Evolutionary conservation across 2,329 filamentous ascomycete genomes (phyloP), one percentile per base, ranked within the genome.

Genomic region (Neophaeococcomyces aloes): DNA sequence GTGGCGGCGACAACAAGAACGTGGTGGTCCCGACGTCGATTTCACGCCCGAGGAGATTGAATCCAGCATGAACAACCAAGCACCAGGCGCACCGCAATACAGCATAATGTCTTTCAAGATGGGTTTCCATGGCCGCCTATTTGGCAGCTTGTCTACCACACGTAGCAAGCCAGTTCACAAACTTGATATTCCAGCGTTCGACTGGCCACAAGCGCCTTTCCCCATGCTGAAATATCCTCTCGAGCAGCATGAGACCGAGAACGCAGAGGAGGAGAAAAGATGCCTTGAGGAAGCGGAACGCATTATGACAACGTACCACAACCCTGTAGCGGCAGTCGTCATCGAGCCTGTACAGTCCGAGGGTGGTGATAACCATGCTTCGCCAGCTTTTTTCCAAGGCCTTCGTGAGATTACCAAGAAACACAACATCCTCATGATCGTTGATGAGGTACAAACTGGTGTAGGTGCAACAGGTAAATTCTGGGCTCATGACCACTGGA

Each of bases 401-500:
- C 77, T 94, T 40, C 83, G 87, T 48, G 81, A 78, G 33, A 65
- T 94, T 49, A 94, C 87, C 30, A 75, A 77, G 61, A 81, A 79
- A 64, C 77, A 86, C 68, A 49, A 54, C 17, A 52, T 56, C n/a
- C 46, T 56, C 14, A 71, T 94, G 63, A 94, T 94, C 59, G 87
- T 93, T 51, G 87, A 94, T 62, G 87, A 94, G 68, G 87, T 94
- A 8, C 87, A 94, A 69, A 94, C 87, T 5, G 88, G 87, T 61
- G 81, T 94, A 19, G 88, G 88, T 56, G 86, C 88, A 30, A 94
- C 87, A 0, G 87, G 87, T 56, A 87, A 85, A 64, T 94, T 94
- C 78, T 94, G 87, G 87, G 87, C 88, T 7, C 88, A 94, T 70
- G 86, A 94, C 58, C 88, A 94, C 78, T 94, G 87, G 87, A 75